Evolutionary conservation across 805 yeast genomes (phyloP).

Genomic region (Metschnikowia lochheadii): DNA sequence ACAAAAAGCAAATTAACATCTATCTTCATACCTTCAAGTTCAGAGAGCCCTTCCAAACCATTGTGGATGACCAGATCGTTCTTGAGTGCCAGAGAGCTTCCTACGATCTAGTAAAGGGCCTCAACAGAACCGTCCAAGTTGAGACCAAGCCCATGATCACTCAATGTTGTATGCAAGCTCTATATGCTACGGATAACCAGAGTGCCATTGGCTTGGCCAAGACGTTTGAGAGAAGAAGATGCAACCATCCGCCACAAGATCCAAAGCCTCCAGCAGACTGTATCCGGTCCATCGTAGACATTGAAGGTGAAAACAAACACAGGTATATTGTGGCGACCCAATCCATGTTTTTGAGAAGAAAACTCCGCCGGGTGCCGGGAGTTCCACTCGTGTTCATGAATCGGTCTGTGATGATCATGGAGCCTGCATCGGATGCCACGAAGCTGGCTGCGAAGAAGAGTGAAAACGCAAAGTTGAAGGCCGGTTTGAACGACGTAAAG

Average conservation of each 20-base stretch:
- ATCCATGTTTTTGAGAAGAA: slow-evolving; percentile 61
- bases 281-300: slow-evolving; percentile 60
- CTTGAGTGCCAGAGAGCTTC: slow-evolving; percentile 60
- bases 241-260: slow-evolving; percentile 71
- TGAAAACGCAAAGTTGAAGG: slow-evolving; percentile 66
- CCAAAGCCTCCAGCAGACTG: slow-evolving; percentile 71
- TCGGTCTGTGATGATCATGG: slow-evolving; percentile 93
- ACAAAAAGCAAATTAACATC: slow-evolving; percentile 87
- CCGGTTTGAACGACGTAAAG: slow-evolving; percentile 70
- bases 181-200: slow-evolving; percentile 70
- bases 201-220: slow-evolving; percentile 79
- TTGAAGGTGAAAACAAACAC: slow-evolving; percentile 80
- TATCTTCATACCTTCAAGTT: slow-evolving; percentile 84
- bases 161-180: slow-evolving; percentile 88
- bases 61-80: slow-evolving; percentile 79
- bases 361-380: slow-evolving; percentile 76
- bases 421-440: slow-evolving; percentile 79
- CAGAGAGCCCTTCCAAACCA: slow-evolving; percentile 88
- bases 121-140: slow-evolving; percentile 76
- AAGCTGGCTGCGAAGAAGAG: slow-evolving; percentile 31
- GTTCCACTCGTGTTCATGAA: slow-evolving; percentile 85
- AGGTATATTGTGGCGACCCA: slow-evolving; percentile 88
- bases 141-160: slow-evolving; percentile 88
- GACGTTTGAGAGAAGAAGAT: slow-evolving; percentile 83
- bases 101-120: slow-evolving; percentile 76